Conservation (phyloP, 768 basidiomycete species). For the Termitomyces sp. region DNA sequence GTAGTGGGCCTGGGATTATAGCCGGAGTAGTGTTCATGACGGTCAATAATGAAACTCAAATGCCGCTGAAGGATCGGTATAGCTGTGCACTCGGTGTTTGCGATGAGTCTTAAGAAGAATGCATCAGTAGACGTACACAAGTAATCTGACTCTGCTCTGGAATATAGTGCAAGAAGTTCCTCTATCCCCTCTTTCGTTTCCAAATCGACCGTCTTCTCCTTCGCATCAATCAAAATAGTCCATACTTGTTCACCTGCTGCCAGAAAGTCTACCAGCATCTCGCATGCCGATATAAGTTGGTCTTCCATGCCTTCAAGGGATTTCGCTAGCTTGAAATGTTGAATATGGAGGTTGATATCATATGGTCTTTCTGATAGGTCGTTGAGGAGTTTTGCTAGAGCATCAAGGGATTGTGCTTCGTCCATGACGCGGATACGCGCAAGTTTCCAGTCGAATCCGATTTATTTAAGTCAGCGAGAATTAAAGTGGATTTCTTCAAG, state of each 20-base stretch:
- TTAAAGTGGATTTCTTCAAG: background rate
- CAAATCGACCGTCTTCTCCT: constrained; percentile 42
- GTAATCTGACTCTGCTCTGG: constrained; percentile 69
- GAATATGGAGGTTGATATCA: constrained; percentile 56
- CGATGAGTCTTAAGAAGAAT: background rate
- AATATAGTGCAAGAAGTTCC: constrained; percentile 56
- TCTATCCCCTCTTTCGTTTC: constrained; percentile 45
- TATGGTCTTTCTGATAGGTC: constrained; percentile 54
- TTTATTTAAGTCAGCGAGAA: background rate
- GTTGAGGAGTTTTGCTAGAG: constrained; percentile 53
- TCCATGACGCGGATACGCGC: constrained; percentile 33
- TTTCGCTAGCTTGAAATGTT: constrained; percentile 60
- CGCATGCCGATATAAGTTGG: constrained; percentile 55
- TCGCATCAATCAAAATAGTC: constrained; percentile 60
- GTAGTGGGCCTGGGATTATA: constrained; percentile 41
- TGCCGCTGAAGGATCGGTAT: constrained; percentile 69
- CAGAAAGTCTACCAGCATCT: constrained; percentile 58
- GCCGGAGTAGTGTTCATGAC: constrained; percentile 32
- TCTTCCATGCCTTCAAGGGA: constrained; percentile 50
- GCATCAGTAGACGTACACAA: constrained; percentile 50
- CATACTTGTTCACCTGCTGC: constrained; percentile 69
- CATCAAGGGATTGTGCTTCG: constrained; percentile 56
- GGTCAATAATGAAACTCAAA: constrained; percentile 49
- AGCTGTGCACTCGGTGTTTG: constrained; percentile 35
- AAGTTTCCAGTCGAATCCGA: background rate